phyloP scores from a whole-genome alignment of 257 asterid genomes.

The Lithospermum erythrorhizon region DNA sequence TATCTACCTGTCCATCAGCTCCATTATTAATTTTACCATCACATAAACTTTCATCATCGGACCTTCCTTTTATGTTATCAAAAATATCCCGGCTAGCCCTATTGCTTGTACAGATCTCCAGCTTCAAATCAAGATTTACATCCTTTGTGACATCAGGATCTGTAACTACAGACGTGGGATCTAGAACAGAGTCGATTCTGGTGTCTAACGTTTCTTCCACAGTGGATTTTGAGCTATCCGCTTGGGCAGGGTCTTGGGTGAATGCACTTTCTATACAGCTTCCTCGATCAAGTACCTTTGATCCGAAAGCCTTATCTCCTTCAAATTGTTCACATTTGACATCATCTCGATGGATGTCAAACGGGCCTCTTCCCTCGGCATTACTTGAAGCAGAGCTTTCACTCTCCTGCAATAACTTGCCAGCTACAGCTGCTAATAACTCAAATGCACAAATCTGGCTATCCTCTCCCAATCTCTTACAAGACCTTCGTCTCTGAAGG shows the following conservation, averaged over 20 bases:
- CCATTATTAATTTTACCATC: constrained; percentile 25
- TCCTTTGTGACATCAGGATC: constrained; percentile 32
- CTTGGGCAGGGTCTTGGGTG: constrained; percentile 35
- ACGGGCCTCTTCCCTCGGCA: constrained; percentile 36
- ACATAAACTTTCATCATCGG: constrained; percentile 18
- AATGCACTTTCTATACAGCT: constrained; percentile 74
- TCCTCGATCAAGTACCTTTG: constrained; percentile 60
- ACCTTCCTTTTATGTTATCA: constrained; percentile 17
- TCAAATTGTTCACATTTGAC: constrained; percentile 19
- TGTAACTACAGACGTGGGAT: constrained; percentile 27
- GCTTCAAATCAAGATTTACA: constrained; percentile 34
- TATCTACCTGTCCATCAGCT: constrained; percentile 20
- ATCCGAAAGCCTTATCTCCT: constrained; percentile 32
- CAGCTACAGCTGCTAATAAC: constrained; percentile 92
- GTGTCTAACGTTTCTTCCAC: constrained; percentile 20
- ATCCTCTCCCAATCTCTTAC: constrained; percentile 33
- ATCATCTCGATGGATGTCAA: constrained; percentile 18
- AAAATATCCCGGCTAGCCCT: constrained; percentile 17
- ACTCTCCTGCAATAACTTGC: constrained; percentile 71
- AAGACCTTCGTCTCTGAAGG: constrained; percentile 49
- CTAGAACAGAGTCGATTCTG: constrained; percentile 36
- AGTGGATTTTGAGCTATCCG: constrained; percentile 26
- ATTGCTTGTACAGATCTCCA: constrained; percentile 26
- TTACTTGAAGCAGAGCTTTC: constrained; percentile 82
- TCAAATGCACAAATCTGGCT: constrained; percentile 78